phyloP scores from a whole-genome alignment of 768 basidiomycete species.

The Pulveroboletus sp. region DNA sequence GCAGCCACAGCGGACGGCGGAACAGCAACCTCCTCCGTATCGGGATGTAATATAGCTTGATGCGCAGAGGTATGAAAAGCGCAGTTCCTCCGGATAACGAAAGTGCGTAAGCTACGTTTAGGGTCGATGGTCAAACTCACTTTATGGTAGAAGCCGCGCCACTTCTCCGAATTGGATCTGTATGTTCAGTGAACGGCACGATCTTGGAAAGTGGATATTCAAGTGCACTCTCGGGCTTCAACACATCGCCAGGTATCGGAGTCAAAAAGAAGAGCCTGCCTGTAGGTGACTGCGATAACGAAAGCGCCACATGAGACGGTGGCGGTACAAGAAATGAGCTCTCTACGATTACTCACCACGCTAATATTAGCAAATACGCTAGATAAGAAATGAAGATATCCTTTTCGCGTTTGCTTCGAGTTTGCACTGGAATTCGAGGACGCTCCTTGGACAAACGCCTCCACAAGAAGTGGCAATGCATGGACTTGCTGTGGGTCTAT shows the following conservation, averaged over 20 bases:
- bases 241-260: constrained; percentile 51
- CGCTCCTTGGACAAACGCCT: constrained; percentile 81
- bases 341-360: constrained; percentile 46
- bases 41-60: constrained; percentile 63
- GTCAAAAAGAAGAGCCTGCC: constrained; percentile 81
- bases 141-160: constrained; percentile 87
- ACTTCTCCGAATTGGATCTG: constrained; percentile 78
- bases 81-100: constrained; percentile 56
- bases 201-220: constrained; percentile 85
- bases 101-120: constrained; percentile 9
- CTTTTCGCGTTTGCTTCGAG: constrained; percentile 57
- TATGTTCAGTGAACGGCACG: constrained; percentile 85
- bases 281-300: constrained; percentile 50
- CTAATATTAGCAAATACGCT: constrained; percentile 92
- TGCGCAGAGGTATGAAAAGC: constrained; percentile 67
- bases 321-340: not conserved
- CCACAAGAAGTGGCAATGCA: constrained; percentile 79
- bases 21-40: constrained; percentile 50
- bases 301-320: not conserved
- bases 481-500: constrained; percentile 48
- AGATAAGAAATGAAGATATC: constrained; percentile 83
- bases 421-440: constrained; percentile 46
- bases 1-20: constrained; percentile 54
- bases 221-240: constrained; percentile 39
- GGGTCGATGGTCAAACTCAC: constrained; percentile 36